These are phyloP conservation scores for Phylloporus arenicola DNA, from an alignment of 768 basidiomycete species.

Conservation along the genomic window DNA sequence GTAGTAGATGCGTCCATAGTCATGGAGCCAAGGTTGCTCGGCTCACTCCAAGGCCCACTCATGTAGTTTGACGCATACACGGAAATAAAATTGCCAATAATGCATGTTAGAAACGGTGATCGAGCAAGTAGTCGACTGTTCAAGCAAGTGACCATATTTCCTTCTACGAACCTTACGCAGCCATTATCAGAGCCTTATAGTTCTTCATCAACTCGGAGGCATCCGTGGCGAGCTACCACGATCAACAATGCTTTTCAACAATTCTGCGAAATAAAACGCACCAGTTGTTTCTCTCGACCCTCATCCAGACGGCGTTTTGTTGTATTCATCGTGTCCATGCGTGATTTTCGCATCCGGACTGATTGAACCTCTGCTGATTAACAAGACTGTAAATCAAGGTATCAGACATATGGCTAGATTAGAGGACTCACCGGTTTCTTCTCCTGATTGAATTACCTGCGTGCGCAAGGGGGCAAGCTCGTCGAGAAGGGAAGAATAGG, in stretches of 20 bases:
- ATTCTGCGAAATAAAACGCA: constrained; percentile 4
- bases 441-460: constrained; percentile 28
- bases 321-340: constrained; percentile 30
- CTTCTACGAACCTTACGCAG: constrained; percentile 12
- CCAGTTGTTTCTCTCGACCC: constrained; percentile 36
- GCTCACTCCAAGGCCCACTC: background rate
- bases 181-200: constrained; percentile 35
- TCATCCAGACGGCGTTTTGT: constrained; percentile 33
- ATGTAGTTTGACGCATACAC: constrained; percentile 1
- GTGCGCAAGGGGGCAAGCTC: constrained; percentile 30
- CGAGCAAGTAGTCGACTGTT: background rate
- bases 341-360: constrained; percentile 29
- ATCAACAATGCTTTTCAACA: background rate
- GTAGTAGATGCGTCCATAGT: constrained; percentile 17
- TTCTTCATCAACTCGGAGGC: constrained; percentile 37
- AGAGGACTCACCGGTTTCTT: constrained; percentile 29
- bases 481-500: constrained; percentile 24
- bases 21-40: background rate
- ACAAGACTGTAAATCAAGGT: constrained; percentile 4
- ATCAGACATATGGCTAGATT: background rate
- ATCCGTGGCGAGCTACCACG: constrained; percentile 32
- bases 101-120: background rate
- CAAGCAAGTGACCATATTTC: constrained; percentile 4
- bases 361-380: constrained; percentile 30
- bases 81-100: background rate